Evolutionary conservation across 192 early-diverging fungal species (phyloP), one percentile per base, ranked within the genome.

Genomic region (Rhizophagus prolifer): DNA sequence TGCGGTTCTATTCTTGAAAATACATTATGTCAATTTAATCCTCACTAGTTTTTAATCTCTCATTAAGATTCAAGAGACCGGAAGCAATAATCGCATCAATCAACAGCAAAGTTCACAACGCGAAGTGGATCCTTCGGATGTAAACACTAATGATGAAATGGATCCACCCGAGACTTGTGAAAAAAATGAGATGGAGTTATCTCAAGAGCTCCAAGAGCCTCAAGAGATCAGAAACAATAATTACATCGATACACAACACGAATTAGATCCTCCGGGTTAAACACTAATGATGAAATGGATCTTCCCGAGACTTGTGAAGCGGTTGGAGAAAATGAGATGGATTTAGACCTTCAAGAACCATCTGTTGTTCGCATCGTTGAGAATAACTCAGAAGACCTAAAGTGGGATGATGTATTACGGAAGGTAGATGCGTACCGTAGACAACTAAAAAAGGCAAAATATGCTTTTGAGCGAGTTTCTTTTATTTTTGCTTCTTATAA

Each of bases 401-500:
- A 74, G 34, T 74, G 59, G 72, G 36, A 60, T 44, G 12, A 8
- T 38, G 36, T 74, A 63, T 63, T 74, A 36, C 59, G 61, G 6
- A 74, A 63, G 61, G 61, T 74, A 30, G 72, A 74, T 46, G 23
- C 34, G 23, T 74, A 74, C 38, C 34, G 60, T 46, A 26, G 46
- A 46, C 16, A 74, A 44, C 38, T 62, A 50, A 63, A 25, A 62
- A 62, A 63, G 16, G 21, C 58, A 50, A 41, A 31, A 46, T 63
- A 31, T 60, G 59, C 26, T 62, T 74, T 26, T 25, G 60, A 74
- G 30, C 62, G 34, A 61, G 12, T 61, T 62, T 58, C 36, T 74
- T 74, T 74, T 70, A 70, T 28, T 70, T 70, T 70, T 70, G 19
- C 41, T 54, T 70, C 47, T 70, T 54, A 54, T 70, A 50, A 26